Evolutionary conservation across 225 moss, liverwort and hornwort genomes (phyloP).

Genomic region (Bryoerythrophyllum caledonicum): DNA sequence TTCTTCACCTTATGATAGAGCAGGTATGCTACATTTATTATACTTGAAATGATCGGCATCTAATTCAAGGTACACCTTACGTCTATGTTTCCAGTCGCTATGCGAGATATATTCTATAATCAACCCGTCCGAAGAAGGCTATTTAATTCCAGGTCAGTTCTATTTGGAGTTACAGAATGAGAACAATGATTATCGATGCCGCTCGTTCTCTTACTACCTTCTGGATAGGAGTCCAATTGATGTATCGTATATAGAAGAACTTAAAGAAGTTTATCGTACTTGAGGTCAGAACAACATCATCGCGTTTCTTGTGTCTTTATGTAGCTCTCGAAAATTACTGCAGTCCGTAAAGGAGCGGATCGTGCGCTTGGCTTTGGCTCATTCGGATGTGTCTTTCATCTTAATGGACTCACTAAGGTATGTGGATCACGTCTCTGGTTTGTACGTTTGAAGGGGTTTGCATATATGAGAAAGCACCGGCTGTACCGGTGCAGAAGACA

Average conservation of each 20-base stretch:
- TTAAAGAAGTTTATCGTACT: conserved; percentile 19
- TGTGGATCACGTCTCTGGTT: conserved; percentile 2
- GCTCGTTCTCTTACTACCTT: conserved; percentile 2
- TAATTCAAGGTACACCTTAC: conserved; percentile 13
- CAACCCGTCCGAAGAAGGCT: conserved; percentile 94
- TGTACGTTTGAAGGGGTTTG: background rate
- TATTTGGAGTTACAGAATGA: conserved; percentile 7
- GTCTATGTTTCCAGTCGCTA: conserved; percentile 56
- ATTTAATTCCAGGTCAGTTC: conserved; percentile 63
- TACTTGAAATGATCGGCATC: background rate
- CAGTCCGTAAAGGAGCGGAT: conserved; percentile 86
- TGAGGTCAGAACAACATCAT: conserved; percentile 17
- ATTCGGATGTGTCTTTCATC: conserved; percentile 72
- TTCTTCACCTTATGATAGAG: conserved; percentile 9
- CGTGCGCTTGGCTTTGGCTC: conserved; percentile 69
- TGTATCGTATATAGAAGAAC: conserved; percentile 5
- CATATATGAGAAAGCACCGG: background rate
- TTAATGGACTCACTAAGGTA: conserved; percentile 77
- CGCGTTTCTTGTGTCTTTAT: conserved; percentile 31
- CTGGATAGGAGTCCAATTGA: background rate
- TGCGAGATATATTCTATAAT: conserved; percentile 88
- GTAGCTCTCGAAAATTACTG: conserved; percentile 65
- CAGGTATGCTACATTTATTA: conserved; percentile 5
- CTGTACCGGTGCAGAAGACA: background rate
- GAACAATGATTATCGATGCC: background rate